These are phyloP conservation scores for Austroboletus eburneus DNA, from an alignment of 768 basidiomycete species.

Conservation along the genomic window DNA sequence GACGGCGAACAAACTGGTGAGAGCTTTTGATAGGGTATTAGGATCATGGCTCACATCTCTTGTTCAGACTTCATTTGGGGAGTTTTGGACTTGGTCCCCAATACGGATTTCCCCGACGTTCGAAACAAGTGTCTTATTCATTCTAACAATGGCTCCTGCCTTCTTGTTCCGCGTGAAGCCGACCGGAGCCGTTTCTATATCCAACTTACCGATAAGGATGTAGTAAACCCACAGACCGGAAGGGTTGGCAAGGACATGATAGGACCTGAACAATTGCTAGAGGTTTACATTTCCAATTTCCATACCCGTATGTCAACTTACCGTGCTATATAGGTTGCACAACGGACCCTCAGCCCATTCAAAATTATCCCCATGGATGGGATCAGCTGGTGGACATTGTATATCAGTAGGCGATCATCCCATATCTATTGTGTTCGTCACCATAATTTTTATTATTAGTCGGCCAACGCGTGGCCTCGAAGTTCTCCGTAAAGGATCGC, in stretches of 20 bases:
- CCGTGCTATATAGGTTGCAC: not conserved
- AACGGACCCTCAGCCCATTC: not conserved
- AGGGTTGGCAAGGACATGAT: slow-evolving; percentile 51
- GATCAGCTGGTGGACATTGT: slow-evolving; percentile 65
- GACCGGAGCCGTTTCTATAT: slow-evolving; percentile 69
- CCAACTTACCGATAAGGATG: slow-evolving; percentile 52
- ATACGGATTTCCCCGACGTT: slow-evolving; percentile 75
- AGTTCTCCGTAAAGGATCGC: slow-evolving; percentile 55
- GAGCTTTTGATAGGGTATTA: not conserved
- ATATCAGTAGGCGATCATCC: slow-evolving; percentile 48
- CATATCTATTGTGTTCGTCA: not conserved
- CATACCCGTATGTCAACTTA: not conserved
- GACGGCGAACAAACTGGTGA: slow-evolving; percentile 46
- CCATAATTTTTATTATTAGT: slow-evolving; percentile 36
- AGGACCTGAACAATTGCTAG: slow-evolving; percentile 48
- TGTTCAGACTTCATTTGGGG: slow-evolving; percentile 81
- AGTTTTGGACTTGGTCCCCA: slow-evolving; percentile 67
- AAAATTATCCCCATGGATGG: not conserved
- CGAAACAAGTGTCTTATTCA: slow-evolving; percentile 62
- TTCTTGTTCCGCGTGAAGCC: slow-evolving; percentile 70
- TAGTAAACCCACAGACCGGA: slow-evolving; percentile 41
- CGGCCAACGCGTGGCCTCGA: slow-evolving; percentile 69
- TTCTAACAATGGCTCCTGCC: slow-evolving; percentile 61
- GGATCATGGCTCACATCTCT: not conserved
- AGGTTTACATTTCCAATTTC: slow-evolving; percentile 37